Percentiles rank a stretch among this genome's conserved stretches.
Conservation (phyloP, 306 rosid genomes). For the Cicer judaicum region DNA sequence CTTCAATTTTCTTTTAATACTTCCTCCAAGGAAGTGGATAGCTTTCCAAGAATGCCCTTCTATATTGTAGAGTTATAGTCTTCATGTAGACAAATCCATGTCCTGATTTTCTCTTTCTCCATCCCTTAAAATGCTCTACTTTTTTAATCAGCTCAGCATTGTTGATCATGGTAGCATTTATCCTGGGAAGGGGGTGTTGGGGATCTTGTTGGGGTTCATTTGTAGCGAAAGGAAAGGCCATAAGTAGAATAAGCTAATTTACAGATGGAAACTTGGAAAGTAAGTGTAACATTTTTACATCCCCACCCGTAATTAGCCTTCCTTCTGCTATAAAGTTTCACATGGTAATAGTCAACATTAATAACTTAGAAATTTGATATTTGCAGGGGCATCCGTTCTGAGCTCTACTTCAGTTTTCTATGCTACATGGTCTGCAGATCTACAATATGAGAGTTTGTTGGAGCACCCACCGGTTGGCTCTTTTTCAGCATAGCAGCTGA, state of each 20-base stretch:
- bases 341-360: not conserved
- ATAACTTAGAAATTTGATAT: constrained; percentile 30
- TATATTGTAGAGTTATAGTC: not conserved
- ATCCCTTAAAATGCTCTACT: not conserved
- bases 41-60: constrained; percentile 15
- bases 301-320: not conserved
- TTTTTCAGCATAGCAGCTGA: constrained; percentile 14
- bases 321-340: not conserved
- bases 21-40: constrained; percentile 1
- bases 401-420: constrained; percentile 38
- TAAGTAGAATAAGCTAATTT: constrained; percentile 15
- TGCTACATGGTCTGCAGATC: constrained; percentile 39
- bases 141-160: not conserved
- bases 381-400: constrained; percentile 45
- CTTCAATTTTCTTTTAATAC: not conserved
- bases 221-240: not conserved
- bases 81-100: not conserved
- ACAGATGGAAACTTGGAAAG: constrained; percentile 24
- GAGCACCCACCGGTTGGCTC: constrained; percentile 19
- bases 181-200: not conserved
- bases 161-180: constrained; percentile 9
- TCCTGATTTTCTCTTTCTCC: not conserved
- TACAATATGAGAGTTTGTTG: constrained; percentile 13
- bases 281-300: not conserved
- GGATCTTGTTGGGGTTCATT: not conserved